phyloP scores from a whole-genome alignment of 768 basidiomycete genomes.

The Kwoniella pini region DNA sequence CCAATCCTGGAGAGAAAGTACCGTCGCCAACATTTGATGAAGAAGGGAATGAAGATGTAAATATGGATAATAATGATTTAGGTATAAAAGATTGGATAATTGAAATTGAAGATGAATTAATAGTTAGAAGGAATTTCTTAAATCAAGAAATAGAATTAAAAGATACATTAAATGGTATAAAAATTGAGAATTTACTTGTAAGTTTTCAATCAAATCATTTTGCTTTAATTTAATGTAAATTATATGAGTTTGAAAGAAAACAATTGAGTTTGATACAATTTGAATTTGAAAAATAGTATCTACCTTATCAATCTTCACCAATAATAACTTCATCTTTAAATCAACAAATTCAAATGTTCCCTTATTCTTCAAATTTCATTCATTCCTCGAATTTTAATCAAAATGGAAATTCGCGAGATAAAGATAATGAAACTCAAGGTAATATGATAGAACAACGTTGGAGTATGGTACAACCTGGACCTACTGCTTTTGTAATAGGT shows the following conservation, averaged over 20 bases:
- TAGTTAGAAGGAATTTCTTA: conserved; percentile 36
- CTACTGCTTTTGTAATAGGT: conserved; percentile 31
- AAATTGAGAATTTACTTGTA: conserved; percentile 38
- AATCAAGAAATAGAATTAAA: not conserved
- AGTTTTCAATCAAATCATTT: not conserved
- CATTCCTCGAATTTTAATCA: conserved; percentile 4
- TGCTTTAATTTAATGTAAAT: conserved; percentile 1
- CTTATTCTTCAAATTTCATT: conserved; percentile 32
- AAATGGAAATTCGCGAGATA: not conserved
- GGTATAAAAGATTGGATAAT: conserved; percentile 29
- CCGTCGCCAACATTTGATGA: conserved; percentile 7
- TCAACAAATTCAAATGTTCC: conserved; percentile 24
- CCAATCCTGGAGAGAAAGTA: conserved; percentile 17
- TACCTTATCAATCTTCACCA: not conserved
- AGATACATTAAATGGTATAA: conserved; percentile 14
- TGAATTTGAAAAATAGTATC: conserved; percentile 12
- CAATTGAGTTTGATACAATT: not conserved
- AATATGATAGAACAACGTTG: conserved; percentile 28
- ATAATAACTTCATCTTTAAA: not conserved
- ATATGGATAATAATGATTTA: not conserved
- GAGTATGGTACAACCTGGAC: conserved; percentile 36
- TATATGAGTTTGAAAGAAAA: not conserved
- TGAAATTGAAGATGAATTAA: conserved; percentile 27
- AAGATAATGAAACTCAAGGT: not conserved
- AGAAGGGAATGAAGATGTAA: conserved; percentile 2